Evolutionary conservation across 2,329 filamentous ascomycete species (phyloP), one percentile per base, ranked within the genome.

Genomic region (Microsporum canis): DNA sequence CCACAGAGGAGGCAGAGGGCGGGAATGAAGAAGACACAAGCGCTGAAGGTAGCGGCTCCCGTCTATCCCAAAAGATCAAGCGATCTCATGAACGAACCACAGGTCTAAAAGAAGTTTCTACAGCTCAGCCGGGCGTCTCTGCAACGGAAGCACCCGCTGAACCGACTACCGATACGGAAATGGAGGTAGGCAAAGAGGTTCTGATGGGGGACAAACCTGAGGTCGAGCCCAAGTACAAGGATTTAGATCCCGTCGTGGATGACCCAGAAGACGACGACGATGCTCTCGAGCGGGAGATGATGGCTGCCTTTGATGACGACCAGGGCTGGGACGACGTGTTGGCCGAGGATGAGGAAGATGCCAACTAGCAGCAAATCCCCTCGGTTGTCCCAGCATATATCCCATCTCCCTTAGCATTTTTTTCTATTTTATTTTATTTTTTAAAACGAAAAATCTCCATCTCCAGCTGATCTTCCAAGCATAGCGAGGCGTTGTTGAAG

Each of bases 241-340:
- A 41, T 10, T 31, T 59, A 39, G 60, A 60, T 43, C 39, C 39
- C 33, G 57, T 45, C 27, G 59, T 53, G 34, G 61, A 61, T 45
- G 61, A 60, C 47, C 59, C 55, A 29, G 66, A 68, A 51, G 67
- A 68, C 27, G 77, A 77, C 5, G 76, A 80, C 7, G 77, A 78
- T 61, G 77, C 76, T 57, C 67, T 79, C 27, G 77, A 79, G 62
- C 71, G 73, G 41, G 84, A 86, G 66, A 77, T 88, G 69, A 75
- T 84, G 67, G 83, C 83, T 0, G 84, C 82, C 65, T 75, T 85
- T 53, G 49, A 53, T 65, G 82, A 84, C 60, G 74, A 73, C 27
- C 70, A 66, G 3, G 70, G 67, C 8, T 71, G 62, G 66, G 71
- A 71, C 2, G 72, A 74, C 57, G 75, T 73, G 27, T 65, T 71